Percentiles rank a stretch among this genome's conserved stretches.
Evolutionary conservation across 73 alveolate species (phyloP).

Genomic region (Paramecium tetraurelia): DNA sequence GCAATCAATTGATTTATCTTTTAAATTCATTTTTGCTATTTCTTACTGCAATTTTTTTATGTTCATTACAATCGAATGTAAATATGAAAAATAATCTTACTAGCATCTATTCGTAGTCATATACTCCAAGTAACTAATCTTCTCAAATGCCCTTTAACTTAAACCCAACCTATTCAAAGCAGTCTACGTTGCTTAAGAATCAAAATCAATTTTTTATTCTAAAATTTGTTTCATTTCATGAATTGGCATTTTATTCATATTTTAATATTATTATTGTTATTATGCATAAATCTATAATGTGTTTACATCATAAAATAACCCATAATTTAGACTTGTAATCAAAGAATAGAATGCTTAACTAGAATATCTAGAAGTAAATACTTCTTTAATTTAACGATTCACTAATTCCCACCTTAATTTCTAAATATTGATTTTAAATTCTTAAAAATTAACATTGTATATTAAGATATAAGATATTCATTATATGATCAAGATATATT

Average conservation of each 20-base stretch:
- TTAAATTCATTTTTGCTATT: background rate
- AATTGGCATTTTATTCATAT: background rate
- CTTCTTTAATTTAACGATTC: too few species aligned
- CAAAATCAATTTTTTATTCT: background rate
- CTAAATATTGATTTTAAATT: too few species aligned
- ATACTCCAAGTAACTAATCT: background rate
- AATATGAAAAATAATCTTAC: background rate
- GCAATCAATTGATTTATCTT: background rate
- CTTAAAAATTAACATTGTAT: too few species aligned
- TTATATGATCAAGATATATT: too few species aligned
- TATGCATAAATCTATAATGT: too few species aligned
- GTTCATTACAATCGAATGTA: background rate
- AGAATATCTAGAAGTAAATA: too few species aligned
- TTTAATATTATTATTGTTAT: background rate
- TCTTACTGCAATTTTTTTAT: background rate
- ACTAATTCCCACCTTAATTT: too few species aligned
- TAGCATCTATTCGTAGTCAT: background rate
- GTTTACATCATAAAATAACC: too few species aligned
- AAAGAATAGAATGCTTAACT: too few species aligned
- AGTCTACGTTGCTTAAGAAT: background rate
- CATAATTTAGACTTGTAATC: too few species aligned
- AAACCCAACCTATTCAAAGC: background rate
- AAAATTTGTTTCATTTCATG: background rate
- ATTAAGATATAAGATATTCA: too few species aligned
- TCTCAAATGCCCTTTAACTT: background rate